Conservation (phyloP, 2,329 filamentous ascomycete genomes). For the Clarireedia paspali region DNA sequence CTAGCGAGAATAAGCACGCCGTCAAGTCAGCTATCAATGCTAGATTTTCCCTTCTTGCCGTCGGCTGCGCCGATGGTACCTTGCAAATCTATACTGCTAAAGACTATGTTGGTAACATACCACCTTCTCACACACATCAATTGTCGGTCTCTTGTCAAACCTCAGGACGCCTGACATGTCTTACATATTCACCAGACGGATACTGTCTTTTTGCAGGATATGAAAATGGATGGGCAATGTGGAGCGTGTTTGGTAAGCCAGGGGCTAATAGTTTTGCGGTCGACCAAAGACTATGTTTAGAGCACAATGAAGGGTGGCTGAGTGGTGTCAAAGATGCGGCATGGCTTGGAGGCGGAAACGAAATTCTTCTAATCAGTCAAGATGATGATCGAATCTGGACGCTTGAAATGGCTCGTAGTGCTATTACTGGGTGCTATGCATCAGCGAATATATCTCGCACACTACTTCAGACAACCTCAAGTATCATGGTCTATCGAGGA, state of each 20-base stretch:
- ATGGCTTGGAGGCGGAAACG: conserved; percentile 84
- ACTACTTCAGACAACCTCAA: conserved; percentile 78
- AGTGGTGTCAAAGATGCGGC: conserved; percentile 66
- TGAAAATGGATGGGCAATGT: conserved; percentile 86
- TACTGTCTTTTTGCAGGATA: conserved; percentile 95
- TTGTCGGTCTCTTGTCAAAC: conserved; percentile 59
- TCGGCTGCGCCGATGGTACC: conserved; percentile 72
- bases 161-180: conserved; percentile 63
- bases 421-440: conserved; percentile 85
- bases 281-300: conserved; percentile 54
- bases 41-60: conserved; percentile 84
- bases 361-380: conserved; percentile 68
- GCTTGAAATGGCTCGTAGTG: conserved; percentile 87
- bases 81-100: conserved; percentile 87
- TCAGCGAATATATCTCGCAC: conserved; percentile 86
- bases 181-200: conserved; percentile 88
- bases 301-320: conserved; percentile 79
- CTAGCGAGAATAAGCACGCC: conserved; percentile 51
- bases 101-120: conserved; percentile 90
- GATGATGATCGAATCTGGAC: conserved; percentile 74
- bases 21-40: conserved; percentile 81
- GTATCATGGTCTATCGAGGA: conserved; percentile 86
- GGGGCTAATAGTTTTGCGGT: conserved; percentile 76
- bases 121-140: conserved; percentile 70
- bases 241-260: conserved; percentile 94